These are phyloP conservation scores for Panicum miliaceum DNA, from an alignment of 176 grass and related monocot genomes.

Conservation along the genomic window DNA sequence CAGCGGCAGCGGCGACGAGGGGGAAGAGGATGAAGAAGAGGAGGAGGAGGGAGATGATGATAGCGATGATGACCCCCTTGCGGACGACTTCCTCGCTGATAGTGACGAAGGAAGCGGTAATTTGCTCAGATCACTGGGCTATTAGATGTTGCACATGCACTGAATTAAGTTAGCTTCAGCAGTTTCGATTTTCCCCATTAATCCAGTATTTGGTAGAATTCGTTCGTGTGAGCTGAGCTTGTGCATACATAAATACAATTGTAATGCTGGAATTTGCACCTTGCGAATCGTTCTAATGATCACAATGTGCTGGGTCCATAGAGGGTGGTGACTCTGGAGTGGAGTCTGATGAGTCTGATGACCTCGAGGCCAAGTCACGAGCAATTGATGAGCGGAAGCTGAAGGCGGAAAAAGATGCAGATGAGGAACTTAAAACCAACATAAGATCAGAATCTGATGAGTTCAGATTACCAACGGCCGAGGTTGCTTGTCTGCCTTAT, in stretches of 20 bases:
- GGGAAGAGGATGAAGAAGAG: neutral
- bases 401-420: constrained; percentile 64
- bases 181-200: constrained; percentile 21
- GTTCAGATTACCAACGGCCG: constrained; percentile 80
- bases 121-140: neutral
- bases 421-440: constrained; percentile 75
- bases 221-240: neutral
- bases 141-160: neutral
- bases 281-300: neutral
- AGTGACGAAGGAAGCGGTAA: constrained; percentile 69
- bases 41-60: neutral
- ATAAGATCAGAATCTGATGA: constrained; percentile 86
- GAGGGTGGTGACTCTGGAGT: constrained; percentile 56
- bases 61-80: constrained; percentile 63
- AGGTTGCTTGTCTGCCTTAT: constrained; percentile 53
- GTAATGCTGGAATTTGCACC: neutral
- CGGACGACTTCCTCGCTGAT: constrained; percentile 76
- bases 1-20: constrained; percentile 31
- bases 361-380: constrained; percentile 71
- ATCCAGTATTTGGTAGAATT: constrained; percentile 21
- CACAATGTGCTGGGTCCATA: constrained; percentile 12
- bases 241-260: neutral
- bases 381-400: constrained; percentile 68
- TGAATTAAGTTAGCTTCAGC: constrained; percentile 17
- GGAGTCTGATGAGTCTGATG: constrained; percentile 77